Conservation (phyloP, 169 alveolate genomes). For the Eimeria praecox region DNA sequence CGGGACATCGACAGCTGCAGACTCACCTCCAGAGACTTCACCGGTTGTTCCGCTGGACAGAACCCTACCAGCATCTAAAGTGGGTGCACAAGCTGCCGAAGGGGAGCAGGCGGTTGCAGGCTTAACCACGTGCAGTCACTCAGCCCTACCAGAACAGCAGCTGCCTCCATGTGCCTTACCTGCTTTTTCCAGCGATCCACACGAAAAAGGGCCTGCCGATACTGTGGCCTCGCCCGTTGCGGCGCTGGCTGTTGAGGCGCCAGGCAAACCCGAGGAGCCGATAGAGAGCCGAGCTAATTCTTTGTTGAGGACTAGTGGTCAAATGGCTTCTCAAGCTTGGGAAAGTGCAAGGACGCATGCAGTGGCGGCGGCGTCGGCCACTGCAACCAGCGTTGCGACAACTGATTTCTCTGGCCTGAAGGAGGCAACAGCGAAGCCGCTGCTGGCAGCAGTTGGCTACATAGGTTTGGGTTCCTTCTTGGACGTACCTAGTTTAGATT, state of each 20-base stretch:
- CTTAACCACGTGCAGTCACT: too few species aligned
- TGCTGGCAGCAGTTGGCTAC: conserved; percentile 31
- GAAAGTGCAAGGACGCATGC: conserved; percentile 29
- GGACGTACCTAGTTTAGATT: not conserved
- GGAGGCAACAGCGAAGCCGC: conserved; percentile 49
- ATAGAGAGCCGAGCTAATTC: not conserved
- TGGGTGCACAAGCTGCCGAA: not conserved
- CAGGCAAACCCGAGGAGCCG: not conserved
- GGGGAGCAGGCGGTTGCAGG: not conserved
- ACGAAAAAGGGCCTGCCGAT: not conserved
- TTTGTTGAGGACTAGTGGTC: conserved; percentile 7
- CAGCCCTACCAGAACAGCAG: not conserved
- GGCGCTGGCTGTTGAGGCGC: conserved; percentile 10
- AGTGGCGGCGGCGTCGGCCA: conserved; percentile 47
- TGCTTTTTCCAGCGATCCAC: not conserved
- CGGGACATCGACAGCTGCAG: conserved; percentile 29
- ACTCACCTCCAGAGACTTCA: conserved; percentile 25
- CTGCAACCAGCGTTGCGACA: conserved; percentile 45
- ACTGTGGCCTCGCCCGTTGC: conserved; percentile 24
- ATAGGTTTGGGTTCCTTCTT: not conserved
- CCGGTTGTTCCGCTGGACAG: not conserved
- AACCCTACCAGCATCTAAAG: not conserved
- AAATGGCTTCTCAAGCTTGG: conserved; percentile 38
- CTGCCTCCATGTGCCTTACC: not conserved
- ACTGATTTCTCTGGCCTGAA: conserved; percentile 2